Conservation (phyloP, 352 stramenopile species). For the Phytopythium ostracodes region DNA sequence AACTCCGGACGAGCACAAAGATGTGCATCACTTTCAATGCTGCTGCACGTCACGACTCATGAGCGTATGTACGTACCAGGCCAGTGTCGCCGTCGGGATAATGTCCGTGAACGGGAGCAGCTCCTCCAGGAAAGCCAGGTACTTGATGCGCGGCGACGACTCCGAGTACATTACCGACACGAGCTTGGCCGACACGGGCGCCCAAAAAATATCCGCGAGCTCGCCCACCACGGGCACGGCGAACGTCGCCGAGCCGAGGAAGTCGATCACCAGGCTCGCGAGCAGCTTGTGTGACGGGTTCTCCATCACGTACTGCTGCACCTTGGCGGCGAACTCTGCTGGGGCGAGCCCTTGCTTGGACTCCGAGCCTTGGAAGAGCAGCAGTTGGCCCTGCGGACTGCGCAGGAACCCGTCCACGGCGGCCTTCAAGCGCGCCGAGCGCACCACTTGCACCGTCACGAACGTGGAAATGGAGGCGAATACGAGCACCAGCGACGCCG, state of each 20-base stretch:
- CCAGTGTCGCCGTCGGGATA: conserved; percentile 92
- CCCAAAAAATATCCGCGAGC: conserved; percentile 89
- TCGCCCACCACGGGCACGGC: conserved; percentile 87
- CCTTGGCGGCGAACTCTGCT: conserved; percentile 22
- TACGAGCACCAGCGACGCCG: conserved; percentile 34
- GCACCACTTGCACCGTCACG: conserved; percentile 40
- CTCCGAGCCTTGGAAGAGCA: conserved; percentile 52
- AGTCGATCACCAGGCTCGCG: conserved; percentile 85
- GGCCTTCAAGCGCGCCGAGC: conserved; percentile 40
- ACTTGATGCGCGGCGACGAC: conserved; percentile 81
- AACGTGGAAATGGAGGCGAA: conserved; percentile 50
- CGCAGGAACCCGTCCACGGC: conserved; percentile 39
- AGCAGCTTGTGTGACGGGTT: conserved; percentile 57
- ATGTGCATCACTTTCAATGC: background rate
- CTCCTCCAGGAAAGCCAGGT: conserved; percentile 81
- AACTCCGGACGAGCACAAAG: background rate
- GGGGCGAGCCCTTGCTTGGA: conserved; percentile 25
- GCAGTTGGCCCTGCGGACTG: conserved; percentile 51
- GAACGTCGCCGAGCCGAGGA: conserved; percentile 86
- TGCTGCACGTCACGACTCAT: background rate
- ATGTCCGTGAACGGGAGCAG: conserved; percentile 94
- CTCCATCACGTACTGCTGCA: conserved; percentile 45
- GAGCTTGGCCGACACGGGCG: conserved; percentile 84
- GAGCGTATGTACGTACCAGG: conserved; percentile 54
- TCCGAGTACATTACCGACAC: conserved; percentile 91